phyloP scores from a whole-genome alignment of 768 basidiomycete species.

The Chalciporus piperatus region DNA sequence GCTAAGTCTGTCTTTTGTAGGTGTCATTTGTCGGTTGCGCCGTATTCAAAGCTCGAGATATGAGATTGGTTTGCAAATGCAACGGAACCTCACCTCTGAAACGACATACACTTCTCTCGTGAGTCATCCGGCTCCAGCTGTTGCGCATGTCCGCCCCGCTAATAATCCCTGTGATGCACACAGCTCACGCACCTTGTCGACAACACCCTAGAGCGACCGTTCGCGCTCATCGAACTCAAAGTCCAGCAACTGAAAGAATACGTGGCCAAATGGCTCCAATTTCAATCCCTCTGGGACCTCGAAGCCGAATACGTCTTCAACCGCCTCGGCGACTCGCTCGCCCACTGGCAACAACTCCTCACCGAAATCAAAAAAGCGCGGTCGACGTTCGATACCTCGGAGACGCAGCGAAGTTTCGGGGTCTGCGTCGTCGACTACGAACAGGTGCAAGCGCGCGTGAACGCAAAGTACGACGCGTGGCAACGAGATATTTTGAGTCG shows the following conservation, averaged over 20 bases:
- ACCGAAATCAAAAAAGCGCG: constrained; percentile 97
- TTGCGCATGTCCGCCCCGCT: constrained; percentile 2
- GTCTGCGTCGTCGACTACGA: constrained; percentile 96
- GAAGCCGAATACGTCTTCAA: constrained; percentile 97
- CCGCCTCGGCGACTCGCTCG: constrained; percentile 90
- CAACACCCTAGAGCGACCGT: constrained; percentile 73
- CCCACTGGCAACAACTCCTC: constrained; percentile 92
- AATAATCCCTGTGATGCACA: constrained; percentile 2
- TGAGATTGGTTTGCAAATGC: constrained; percentile 94
- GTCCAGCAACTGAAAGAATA: constrained; percentile 86
- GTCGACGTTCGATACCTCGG: constrained; percentile 95
- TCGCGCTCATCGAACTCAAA: constrained; percentile 83
- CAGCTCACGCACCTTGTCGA: constrained; percentile 77
- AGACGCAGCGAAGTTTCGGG: constrained; percentile 88
- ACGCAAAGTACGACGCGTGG: constrained; percentile 98
- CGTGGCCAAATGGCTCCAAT: constrained; percentile 97
- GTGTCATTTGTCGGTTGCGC: constrained; percentile 81
- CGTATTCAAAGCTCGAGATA: constrained; percentile 95
- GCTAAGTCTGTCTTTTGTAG: constrained; percentile 32
- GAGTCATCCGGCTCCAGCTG: constrained; percentile 23
- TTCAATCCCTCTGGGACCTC: constrained; percentile 98
- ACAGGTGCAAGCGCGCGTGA: constrained; percentile 95
- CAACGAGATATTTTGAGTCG: constrained; percentile 91
- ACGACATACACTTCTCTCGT: constrained; percentile 83
- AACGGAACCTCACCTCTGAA: constrained; percentile 59